A percentile compares a stretch with the other conserved stretches of the same genome.
These are phyloP conservation scores for Acanthamoeba lenticulata DNA, from an alignment of 208 protist species.

Conservation along the genomic window DNA sequence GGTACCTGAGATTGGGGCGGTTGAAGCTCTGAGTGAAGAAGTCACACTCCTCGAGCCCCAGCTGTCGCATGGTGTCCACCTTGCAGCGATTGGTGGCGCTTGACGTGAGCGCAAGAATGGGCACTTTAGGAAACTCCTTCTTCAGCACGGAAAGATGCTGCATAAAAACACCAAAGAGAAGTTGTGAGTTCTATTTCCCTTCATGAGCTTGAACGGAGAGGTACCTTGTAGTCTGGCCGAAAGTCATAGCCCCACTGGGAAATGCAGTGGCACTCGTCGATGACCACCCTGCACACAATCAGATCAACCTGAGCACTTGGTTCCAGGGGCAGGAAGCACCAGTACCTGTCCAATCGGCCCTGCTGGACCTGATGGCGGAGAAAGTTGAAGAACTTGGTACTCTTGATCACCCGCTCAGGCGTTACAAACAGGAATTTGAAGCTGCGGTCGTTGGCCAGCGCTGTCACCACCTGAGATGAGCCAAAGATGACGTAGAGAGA, in stretches of 20 bases:
- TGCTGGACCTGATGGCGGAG: not conserved
- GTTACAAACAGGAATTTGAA: conserved; percentile 88
- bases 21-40: conserved; percentile 86
- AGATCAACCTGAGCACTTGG: not conserved
- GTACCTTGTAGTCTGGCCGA: conserved; percentile 84
- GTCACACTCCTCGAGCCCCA: conserved; percentile 81
- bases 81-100: conserved; percentile 88
- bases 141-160: conserved; percentile 72
- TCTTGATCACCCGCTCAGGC: conserved; percentile 84
- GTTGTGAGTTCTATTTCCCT: conserved; percentile 48
- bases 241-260: conserved; percentile 93
- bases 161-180: not conserved
- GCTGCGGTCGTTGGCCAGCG: not conserved
- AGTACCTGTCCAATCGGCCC: conserved; percentile 53
- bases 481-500: not conserved
- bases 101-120: conserved; percentile 87
- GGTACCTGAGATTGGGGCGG: conserved; percentile 77
- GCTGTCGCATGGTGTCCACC: conserved; percentile 86
- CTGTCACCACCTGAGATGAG: not conserved
- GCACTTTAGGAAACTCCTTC: conserved; percentile 1
- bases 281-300: conserved; percentile 76
- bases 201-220: conserved; percentile 37
- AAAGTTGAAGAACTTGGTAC: not conserved
- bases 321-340: not conserved
- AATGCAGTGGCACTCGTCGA: conserved; percentile 94